Evolutionary conservation across 768 basidiomycete genomes (phyloP).

Genomic region (Galerina sulciceps): DNA sequence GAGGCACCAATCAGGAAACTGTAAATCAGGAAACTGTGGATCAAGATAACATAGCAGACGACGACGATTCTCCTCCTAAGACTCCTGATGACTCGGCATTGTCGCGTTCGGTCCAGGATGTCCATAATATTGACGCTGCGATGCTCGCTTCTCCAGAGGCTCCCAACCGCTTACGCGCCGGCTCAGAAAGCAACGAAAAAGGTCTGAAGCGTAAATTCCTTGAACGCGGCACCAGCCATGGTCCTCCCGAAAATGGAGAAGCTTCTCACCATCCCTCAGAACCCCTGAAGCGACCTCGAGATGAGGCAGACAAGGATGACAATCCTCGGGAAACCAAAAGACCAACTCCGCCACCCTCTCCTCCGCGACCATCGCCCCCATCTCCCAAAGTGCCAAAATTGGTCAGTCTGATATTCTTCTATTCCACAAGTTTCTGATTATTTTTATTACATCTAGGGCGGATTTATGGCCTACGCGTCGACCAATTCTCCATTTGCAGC

Average conservation of each 20-base stretch:
- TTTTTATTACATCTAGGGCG: conserved; percentile 45
- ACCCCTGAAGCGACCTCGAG: conserved; percentile 60
- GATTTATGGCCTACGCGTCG: conserved; percentile 83
- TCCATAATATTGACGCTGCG: conserved; percentile 20
- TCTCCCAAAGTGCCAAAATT: conserved; percentile 42
- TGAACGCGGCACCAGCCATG: conserved; percentile 70
- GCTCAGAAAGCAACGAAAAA: conserved; percentile 60
- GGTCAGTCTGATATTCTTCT: conserved; percentile 40
- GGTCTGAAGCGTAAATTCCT: conserved; percentile 71
- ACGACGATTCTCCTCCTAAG: conserved; percentile 25
- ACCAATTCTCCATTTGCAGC: conserved; percentile 73
- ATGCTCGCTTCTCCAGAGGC: conserved; percentile 19
- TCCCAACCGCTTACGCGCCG: conserved; percentile 31
- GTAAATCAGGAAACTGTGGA: background rate
- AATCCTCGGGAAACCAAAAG: conserved; percentile 65
- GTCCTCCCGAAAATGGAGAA: conserved; percentile 45
- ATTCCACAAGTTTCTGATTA: background rate
- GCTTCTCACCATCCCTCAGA: conserved; percentile 33
- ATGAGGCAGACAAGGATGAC: conserved; percentile 64
- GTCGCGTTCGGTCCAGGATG: conserved; percentile 22
- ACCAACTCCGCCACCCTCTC: conserved; percentile 72
- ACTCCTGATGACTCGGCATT: conserved; percentile 23
- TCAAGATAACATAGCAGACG: conserved; percentile 10
- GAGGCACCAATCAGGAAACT: conserved; percentile 2
- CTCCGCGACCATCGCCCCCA: conserved; percentile 36